Evolutionary conservation across 2,329 filamentous ascomycete species (phyloP).

Genomic region (Alternaria consortialis): DNA sequence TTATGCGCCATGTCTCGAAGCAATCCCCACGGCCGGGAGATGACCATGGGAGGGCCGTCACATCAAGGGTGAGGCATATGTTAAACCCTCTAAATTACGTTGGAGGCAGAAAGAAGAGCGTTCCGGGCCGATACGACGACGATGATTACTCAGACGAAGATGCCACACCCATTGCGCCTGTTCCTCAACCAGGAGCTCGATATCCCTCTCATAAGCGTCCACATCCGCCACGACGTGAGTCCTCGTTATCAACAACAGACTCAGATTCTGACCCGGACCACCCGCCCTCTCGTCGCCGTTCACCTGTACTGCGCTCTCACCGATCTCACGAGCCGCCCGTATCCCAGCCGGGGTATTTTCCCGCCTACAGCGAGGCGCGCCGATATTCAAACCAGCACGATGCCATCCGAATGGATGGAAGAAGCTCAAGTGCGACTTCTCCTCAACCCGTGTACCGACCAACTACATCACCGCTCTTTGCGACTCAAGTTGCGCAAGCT

Average conservation of each 20-base stretch:
- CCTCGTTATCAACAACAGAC: conserved; percentile 45
- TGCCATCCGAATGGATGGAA: conserved; percentile 23
- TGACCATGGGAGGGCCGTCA: conserved; percentile 40
- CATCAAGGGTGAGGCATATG: conserved; percentile 46
- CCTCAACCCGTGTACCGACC: conserved; percentile 54
- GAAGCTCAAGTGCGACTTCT: conserved; percentile 28
- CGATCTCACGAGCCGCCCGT: conserved; percentile 55
- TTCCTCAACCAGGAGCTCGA: conserved; percentile 30
- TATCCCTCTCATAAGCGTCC: conserved; percentile 45
- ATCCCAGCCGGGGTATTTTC: conserved; percentile 52
- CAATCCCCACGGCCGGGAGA: conserved; percentile 38
- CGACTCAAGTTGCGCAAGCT: conserved; percentile 55
- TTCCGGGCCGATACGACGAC: conserved; percentile 39
- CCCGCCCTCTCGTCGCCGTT: conserved; percentile 35
- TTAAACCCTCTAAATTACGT: conserved; percentile 42
- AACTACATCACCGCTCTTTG: conserved; percentile 57
- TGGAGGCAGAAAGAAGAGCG: conserved; percentile 33
- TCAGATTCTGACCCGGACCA: conserved; percentile 43
- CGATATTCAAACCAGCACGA: conserved; percentile 40
- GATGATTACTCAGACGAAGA: conserved; percentile 44
- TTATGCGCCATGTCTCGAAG: conserved; percentile 53
- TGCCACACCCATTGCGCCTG: conserved; percentile 38
- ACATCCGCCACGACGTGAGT: conserved; percentile 43
- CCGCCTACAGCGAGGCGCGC: conserved; percentile 41
- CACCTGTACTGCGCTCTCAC: conserved; percentile 50